A percentile compares a stretch with the other conserved stretches of the same genome.
Evolutionary conservation across 192 early-diverging fungal species (phyloP).

Genomic region (Rhizoclosmatium sp.): DNA sequence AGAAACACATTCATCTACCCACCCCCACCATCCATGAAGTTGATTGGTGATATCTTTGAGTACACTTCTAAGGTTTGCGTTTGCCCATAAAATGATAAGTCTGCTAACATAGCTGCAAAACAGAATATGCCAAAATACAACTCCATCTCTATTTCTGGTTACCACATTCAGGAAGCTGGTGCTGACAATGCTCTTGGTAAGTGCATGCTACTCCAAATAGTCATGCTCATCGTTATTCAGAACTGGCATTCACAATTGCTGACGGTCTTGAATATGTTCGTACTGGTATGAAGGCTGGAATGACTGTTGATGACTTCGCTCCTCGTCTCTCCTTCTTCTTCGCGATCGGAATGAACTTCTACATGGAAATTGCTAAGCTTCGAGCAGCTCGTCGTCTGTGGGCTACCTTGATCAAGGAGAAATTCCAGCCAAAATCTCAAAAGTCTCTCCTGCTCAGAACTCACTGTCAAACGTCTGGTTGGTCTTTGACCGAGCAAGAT

Average conservation of each 20-base stretch:
- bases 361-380: slow-evolving; percentile 94
- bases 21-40: slow-evolving; percentile 87
- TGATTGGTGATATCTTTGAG: slow-evolving; percentile 91
- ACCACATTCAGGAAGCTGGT: slow-evolving; percentile 93
- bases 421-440: slow-evolving; percentile 80
- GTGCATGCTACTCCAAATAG: background rate
- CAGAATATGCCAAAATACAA: slow-evolving; percentile 93
- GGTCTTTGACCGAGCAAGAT: slow-evolving; percentile 92
- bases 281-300: slow-evolving; percentile 75
- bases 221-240: slow-evolving; percentile 31
- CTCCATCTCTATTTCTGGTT: slow-evolving; percentile 95
- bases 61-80: slow-evolving; percentile 73
- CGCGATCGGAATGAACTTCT: slow-evolving; percentile 94
- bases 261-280: slow-evolving; percentile 76
- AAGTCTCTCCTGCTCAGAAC: slow-evolving; percentile 86
- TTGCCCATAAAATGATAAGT: background rate
- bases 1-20: slow-evolving; percentile 95
- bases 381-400: slow-evolving; percentile 87
- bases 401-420: slow-evolving; percentile 81
- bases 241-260: slow-evolving; percentile 91
- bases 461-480: slow-evolving; percentile 91
- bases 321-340: slow-evolving; percentile 93
- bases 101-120: background rate
- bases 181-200: slow-evolving; percentile 77
- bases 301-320: slow-evolving; percentile 89